Evolutionary conservation across 352 stramenopile genomes (phyloP).

Genomic region (Globisporangium nagaii): DNA sequence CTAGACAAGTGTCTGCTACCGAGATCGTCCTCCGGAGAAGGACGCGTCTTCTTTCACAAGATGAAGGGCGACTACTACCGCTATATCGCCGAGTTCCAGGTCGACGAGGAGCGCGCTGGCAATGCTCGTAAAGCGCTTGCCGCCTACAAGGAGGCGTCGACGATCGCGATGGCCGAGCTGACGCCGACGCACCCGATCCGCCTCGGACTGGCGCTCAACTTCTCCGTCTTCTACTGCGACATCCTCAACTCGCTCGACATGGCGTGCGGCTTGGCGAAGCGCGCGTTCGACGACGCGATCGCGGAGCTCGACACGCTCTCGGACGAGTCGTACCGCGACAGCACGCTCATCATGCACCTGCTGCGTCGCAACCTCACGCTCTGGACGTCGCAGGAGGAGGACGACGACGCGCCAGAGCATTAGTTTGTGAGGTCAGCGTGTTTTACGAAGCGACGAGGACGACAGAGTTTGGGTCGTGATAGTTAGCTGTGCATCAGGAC

Average conservation of each 20-base stretch:
- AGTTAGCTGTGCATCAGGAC: too few species aligned
- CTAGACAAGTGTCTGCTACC: conserved; percentile 97
- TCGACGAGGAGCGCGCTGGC: conserved; percentile 93
- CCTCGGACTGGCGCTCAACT: conserved; percentile 98
- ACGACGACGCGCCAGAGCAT: conserved; percentile 55
- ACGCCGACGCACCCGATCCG: conserved; percentile 92
- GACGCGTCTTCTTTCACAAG: conserved; percentile 99
- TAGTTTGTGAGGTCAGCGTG: too few species aligned
- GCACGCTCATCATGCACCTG: conserved; percentile 99
- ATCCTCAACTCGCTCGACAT: conserved; percentile 96
- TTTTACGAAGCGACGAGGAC: too few species aligned
- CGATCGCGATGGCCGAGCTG: conserved; percentile 33
- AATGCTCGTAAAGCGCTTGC: conserved; percentile 83
- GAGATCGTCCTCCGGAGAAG: conserved; percentile 97
- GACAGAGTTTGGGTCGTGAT: too few species aligned
- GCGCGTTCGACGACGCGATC: conserved; percentile 99
- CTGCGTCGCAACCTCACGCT: conserved; percentile 98
- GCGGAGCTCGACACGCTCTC: conserved; percentile 98
- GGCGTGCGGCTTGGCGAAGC: conserved; percentile 92
- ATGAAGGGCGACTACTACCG: conserved; percentile 99
- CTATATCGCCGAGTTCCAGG: conserved; percentile 99
- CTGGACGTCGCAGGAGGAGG: conserved; percentile 83
- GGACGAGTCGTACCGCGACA: conserved; percentile 99
- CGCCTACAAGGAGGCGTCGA: conserved; percentile 87
- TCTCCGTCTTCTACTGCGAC: conserved; percentile 99